Evolutionary conservation across 78 protist species (phyloP).

Genomic region (Dictyostelium citrinum): DNA sequence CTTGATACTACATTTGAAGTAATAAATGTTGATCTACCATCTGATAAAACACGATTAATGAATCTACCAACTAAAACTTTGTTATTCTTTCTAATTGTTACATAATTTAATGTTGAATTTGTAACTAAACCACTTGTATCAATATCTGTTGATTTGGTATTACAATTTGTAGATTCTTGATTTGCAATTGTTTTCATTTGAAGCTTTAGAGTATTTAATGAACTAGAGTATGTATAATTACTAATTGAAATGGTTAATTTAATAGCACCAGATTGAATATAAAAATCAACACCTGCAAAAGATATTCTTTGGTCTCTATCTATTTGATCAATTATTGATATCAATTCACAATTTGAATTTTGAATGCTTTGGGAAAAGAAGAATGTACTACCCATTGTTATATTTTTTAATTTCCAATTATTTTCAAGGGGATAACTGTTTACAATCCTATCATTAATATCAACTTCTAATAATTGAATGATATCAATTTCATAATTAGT

Average conservation of each 20-base stretch:
- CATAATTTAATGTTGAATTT: not conserved
- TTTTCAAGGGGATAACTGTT: not conserved
- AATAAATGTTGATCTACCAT: not conserved
- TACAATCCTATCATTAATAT: not conserved
- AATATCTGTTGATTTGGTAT: not conserved
- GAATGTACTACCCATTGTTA: not conserved
- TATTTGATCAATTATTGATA: not conserved
- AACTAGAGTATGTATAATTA: not conserved
- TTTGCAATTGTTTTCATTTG: not conserved
- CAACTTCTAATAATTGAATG: not conserved
- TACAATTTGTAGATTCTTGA: not conserved
- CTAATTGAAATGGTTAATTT: not conserved
- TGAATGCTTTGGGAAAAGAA: not conserved
- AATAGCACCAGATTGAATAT: not conserved
- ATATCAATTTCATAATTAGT: not conserved
- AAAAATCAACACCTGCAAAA: not conserved
- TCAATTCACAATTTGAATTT: not conserved
- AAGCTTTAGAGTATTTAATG: not conserved
- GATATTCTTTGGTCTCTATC: not conserved
- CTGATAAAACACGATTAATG: not conserved
- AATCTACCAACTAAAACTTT: slow-evolving; percentile 1
- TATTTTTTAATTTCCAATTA: not conserved
- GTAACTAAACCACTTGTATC: not conserved
- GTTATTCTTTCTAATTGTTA: not conserved
- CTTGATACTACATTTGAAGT: not conserved